phyloP scores from a whole-genome alignment of 352 stramenopile genomes.

The Saprolegnia diclina region DNA sequence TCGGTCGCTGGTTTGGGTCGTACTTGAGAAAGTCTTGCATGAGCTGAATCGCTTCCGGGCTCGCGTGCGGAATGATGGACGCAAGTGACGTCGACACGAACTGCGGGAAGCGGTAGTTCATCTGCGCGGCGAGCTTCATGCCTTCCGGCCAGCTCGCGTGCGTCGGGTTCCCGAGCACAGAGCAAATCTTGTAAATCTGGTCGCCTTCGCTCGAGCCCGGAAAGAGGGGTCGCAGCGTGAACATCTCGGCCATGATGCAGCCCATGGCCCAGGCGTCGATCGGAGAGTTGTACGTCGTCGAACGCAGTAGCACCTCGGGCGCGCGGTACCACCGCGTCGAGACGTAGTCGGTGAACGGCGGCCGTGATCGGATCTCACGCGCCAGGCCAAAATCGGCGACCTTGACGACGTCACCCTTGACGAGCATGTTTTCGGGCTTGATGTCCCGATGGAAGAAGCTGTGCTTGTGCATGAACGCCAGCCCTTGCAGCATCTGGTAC shows the following conservation, averaged over 20 bases:
- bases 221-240: conserved; percentile 95
- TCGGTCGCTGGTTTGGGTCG: conserved; percentile 90
- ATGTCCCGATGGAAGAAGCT: conserved; percentile 99
- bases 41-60: conserved; percentile 85
- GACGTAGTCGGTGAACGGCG: conserved; percentile 97
- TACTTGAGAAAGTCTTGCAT: conserved; percentile 92
- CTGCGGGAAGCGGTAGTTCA: conserved; percentile 95
- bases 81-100: conserved; percentile 87
- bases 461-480: conserved; percentile 98
- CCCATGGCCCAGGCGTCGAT: conserved; percentile 98
- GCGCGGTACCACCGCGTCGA: conserved; percentile 98
- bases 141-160: conserved; percentile 90
- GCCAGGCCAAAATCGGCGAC: conserved; percentile 99
- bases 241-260: conserved; percentile 98
- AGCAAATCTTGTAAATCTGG: conserved; percentile 97
- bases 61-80: conserved; percentile 88
- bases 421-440: conserved; percentile 97
- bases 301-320: conserved; percentile 95
- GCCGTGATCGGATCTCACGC: conserved; percentile 85
- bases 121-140: conserved; percentile 91
- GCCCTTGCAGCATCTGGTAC: conserved; percentile 95
- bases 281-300: conserved; percentile 93
- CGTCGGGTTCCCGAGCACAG: conserved; percentile 90
- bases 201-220: conserved; percentile 95
- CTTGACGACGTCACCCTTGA: conserved; percentile 94